Evolutionary conservation across 1,284 basidiomycete species (phyloP), one percentile per base, ranked within the genome.

Genomic region (Rhodotorula glutinis): DNA sequence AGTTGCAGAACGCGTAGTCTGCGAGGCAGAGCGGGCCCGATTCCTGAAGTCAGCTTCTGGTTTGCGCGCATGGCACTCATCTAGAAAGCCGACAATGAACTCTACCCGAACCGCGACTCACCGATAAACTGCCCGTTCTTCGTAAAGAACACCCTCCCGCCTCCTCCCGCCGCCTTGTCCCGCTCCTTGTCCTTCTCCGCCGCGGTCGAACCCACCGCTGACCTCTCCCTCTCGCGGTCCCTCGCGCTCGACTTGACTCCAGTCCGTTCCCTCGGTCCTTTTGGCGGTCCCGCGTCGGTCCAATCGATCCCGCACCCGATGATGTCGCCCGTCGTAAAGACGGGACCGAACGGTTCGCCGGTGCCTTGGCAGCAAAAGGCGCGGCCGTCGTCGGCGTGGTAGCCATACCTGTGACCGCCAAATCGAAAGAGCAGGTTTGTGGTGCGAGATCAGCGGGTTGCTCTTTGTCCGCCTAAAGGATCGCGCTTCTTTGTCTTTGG

Each of bases 221-320:
- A n/a, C 11, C 25, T 25, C 25, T 27, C 25, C 25, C 25, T 16
- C 25, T 25, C 49, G n/a, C 49, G 49, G 49, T 51, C 27, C 49
- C 49, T 25, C 27, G 49, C 49, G 11, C 16, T 25, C 33, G 33
- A 38, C 33, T 38, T 38, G 27, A 25, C 25, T 14, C 49, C 49
- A 0, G 49, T 51, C 51, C 64, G 25, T 44, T 65, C 25, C 21
- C 60, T 13, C 43, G 58, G 33, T 0, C 59, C 56, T 4, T 53
- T 19, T 13, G 65, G 63, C 3, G 63, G 65, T 0, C 63, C 67
- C 2, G 84, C 85, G 11, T 52, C 64, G 29, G 86, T 87, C 76
- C 91, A 93, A 79, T 96, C 91, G 66, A 97, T 84, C 0, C 93
- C 92, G 75, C 90, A 92, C 16, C 92, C 92, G 69, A 97, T 84